A percentile compares a stretch with the other conserved stretches of the same genome.
These are phyloP conservation scores for Eleusine coracana DNA, from an alignment of 176 grass and related monocot species.

Conservation along the genomic window DNA sequence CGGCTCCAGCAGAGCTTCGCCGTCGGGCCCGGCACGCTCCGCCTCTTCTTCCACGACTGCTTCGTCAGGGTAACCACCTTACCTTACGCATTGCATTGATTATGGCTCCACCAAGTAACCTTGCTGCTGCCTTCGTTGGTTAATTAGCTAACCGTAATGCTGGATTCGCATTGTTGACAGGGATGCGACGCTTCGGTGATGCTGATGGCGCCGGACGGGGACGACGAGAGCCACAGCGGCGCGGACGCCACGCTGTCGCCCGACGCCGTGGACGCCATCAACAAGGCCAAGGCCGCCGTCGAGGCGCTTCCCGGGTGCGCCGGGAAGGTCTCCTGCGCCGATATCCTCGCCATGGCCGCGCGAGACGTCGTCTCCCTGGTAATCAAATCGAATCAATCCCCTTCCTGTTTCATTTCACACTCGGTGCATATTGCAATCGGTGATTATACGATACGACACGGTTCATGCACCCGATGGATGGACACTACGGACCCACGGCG, in stretches of 20 bases:
- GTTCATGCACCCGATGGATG: neutral
- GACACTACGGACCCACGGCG: neutral
- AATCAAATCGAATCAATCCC: neutral
- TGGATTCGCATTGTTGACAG: slow-evolving; percentile 17
- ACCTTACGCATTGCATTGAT: too few relatives aligned
- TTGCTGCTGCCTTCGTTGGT: too few relatives aligned
- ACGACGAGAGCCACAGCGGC: slow-evolving; percentile 78
- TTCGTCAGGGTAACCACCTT: slow-evolving; percentile 59
- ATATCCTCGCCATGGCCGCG: slow-evolving; percentile 88
- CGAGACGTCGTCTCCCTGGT: slow-evolving; percentile 87
- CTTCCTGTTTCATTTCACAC: neutral
- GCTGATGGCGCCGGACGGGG: slow-evolving; percentile 61
- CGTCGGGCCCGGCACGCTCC: slow-evolving; percentile 76
- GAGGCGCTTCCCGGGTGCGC: slow-evolving; percentile 69
- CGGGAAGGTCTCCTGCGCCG: slow-evolving; percentile 85
- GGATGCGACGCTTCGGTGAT: slow-evolving; percentile 84
- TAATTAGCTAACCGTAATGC: too few relatives aligned
- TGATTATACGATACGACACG: neutral
- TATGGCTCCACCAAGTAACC: neutral
- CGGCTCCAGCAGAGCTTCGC: slow-evolving; percentile 76
- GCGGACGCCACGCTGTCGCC: slow-evolving; percentile 80
- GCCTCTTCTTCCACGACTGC: slow-evolving; percentile 94
- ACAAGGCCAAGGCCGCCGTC: slow-evolving; percentile 74
- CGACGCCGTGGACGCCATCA: slow-evolving; percentile 76
- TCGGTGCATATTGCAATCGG: too few relatives aligned